Percentiles rank a stretch among this genome's conserved stretches.
Conservation (phyloP, 1,139 yeast genomes). For the Candida sp. region DNA sequence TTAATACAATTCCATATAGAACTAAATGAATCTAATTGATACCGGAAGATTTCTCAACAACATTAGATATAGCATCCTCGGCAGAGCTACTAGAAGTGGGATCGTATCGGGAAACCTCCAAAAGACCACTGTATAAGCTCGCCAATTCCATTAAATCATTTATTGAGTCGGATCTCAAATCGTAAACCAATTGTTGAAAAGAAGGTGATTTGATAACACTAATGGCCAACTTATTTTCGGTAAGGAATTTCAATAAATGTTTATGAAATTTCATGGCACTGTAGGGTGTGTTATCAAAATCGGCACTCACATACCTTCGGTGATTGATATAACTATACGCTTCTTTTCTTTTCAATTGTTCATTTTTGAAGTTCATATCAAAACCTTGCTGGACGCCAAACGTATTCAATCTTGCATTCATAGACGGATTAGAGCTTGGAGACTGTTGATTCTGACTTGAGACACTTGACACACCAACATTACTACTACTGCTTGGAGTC, state of each 20-base stretch:
- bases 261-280: constrained; percentile 47
- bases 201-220: constrained; percentile 47
- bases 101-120: constrained; percentile 42
- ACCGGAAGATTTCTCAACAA: too few relatives aligned
- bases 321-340: constrained; percentile 3
- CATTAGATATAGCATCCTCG: neutral
- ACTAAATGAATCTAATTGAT: too few relatives aligned
- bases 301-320: constrained; percentile 24
- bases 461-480: neutral
- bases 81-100: neutral
- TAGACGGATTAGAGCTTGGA: neutral
- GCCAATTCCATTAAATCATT: constrained; percentile 47
- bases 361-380: neutral
- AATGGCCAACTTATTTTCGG: constrained; percentile 50
- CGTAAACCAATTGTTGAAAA: constrained; percentile 50
- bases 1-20: too few relatives aligned
- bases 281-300: constrained; percentile 43
- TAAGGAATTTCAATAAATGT: constrained; percentile 47
- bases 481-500: neutral
- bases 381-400: neutral
- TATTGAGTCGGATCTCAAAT: constrained; percentile 47
- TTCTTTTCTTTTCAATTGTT: constrained; percentile 3
- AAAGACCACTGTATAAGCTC: constrained; percentile 39
- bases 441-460: constrained; percentile 4
- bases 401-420: constrained; percentile 1